Evolutionary conservation across 768 basidiomycete genomes (phyloP), one percentile per base, ranked within the genome.

Genomic region (Lentinula sp.): DNA sequence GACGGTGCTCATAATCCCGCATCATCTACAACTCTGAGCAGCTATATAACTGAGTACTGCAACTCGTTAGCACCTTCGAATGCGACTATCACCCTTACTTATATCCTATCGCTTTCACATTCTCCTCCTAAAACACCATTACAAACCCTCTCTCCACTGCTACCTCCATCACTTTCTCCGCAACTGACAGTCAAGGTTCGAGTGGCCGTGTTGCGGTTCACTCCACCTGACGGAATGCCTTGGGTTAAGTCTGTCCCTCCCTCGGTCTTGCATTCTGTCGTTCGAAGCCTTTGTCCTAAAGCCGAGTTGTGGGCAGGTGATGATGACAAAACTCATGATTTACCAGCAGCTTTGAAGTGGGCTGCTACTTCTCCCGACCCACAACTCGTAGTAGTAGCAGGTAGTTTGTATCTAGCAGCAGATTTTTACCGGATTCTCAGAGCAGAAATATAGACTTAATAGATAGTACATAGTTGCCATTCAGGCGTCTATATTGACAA

Each of bases 1-100:
- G 97, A 99, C 68, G 97, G 97, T 3, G 96, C 97, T 0, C 97
- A 98, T 71, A 99, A 98, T 69, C 74, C 86, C 6, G 87, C 91
- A 5, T 93, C 93, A 0, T 81, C 93, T 0, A 64, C 71, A 32
- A 82, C 83, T 0, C 82, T 98, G 10, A 80, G 85, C 7, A 69
- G 76, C 2, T 98, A 93, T 70, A 74, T 95, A 60, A 59, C 72
- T 74, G 50, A 77, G 64, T 73, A 66, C 49, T 72, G 61, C 49
- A 39, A n/a, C 2, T 57, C 69, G 13, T 52, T 63, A 11, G 21
- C 50, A 28, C 21, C 49, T 46, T 60, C 57, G 52, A 61, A 64
- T 46, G 53, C 53, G n/a, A 60, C 71, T 28, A 59, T 75, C 60
- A 80, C 72, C 9, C 70, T 89, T 37, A 88, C 88, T 0, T 96